phyloP scores from a whole-genome alignment of 2,329 filamentous ascomycete species.

The Botrytis tulipae region DNA sequence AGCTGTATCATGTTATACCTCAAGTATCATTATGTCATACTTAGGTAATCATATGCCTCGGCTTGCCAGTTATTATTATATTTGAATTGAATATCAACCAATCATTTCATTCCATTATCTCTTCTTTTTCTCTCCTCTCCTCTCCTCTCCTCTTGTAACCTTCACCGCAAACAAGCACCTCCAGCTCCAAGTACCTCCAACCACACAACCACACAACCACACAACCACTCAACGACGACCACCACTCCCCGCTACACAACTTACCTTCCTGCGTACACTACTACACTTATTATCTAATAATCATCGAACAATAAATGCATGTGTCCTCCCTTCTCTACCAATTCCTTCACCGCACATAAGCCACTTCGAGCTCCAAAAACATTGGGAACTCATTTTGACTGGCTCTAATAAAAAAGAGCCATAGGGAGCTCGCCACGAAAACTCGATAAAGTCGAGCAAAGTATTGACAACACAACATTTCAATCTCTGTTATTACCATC shows the following conservation, averaged over 20 bases:
- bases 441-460: background rate
- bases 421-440: slow-evolving; percentile 20
- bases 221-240: background rate
- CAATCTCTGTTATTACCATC: background rate
- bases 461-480: slow-evolving; percentile 9
- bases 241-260: background rate
- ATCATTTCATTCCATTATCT: background rate
- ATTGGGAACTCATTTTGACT: background rate
- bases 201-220: background rate
- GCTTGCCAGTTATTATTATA: background rate
- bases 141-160: background rate
- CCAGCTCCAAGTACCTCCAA: too few relatives aligned
- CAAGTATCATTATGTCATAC: too few relatives aligned
- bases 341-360: slow-evolving; percentile 28
- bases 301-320: background rate
- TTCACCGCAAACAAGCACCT: slow-evolving; percentile 25
- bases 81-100: background rate
- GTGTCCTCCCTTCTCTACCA: background rate
- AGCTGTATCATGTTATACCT: background rate
- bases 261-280: background rate
- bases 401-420: slow-evolving; percentile 4
- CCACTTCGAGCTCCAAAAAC: slow-evolving; percentile 28
- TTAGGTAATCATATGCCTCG: background rate
- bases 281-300: background rate
- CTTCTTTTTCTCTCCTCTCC: background rate